phyloP scores from a whole-genome alignment of 2,329 filamentous ascomycete genomes.

The Huntiella bhutanensis region DNA sequence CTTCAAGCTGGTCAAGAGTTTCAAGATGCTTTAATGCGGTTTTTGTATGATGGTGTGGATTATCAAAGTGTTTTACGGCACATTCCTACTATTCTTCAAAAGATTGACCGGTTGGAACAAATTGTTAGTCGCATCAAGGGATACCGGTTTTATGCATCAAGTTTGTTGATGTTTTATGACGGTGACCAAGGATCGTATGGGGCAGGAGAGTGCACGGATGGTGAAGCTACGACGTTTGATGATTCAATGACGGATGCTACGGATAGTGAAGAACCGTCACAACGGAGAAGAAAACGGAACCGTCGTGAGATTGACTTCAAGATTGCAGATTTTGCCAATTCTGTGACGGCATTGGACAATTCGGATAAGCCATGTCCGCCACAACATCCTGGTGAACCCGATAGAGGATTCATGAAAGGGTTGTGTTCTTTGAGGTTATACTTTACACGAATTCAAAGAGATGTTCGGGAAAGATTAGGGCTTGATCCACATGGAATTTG shows the following conservation, averaged over 20 bases:
- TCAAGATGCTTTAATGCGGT: constrained; percentile 68
- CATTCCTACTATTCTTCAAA: constrained; percentile 71
- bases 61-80: constrained; percentile 64
- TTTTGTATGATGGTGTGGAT: constrained; percentile 78
- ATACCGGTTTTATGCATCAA: constrained; percentile 90
- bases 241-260: constrained; percentile 42
- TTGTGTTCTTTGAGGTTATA: constrained; percentile 62
- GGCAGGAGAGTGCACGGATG: constrained; percentile 27
- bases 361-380: constrained; percentile 55
- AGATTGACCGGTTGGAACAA: constrained; percentile 62
- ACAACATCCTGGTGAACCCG: constrained; percentile 58
- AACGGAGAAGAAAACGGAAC: constrained; percentile 28
- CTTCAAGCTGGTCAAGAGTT: constrained; percentile 79
- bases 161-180: constrained; percentile 88
- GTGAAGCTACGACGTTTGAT: constrained; percentile 31
- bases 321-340: constrained; percentile 97
- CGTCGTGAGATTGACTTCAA: constrained; percentile 67
- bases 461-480: constrained; percentile 40
- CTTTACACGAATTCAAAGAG: constrained; percentile 70
- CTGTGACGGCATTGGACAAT: constrained; percentile 71
- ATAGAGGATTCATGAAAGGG: constrained; percentile 76
- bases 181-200: constrained; percentile 44
- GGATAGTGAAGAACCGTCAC: constrained; percentile 33
- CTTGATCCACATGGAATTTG: constrained; percentile 20
- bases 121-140: constrained; percentile 65